Evolutionary conservation across 805 yeast species (phyloP).

Genomic region (Yamadazyma kitorensis): DNA sequence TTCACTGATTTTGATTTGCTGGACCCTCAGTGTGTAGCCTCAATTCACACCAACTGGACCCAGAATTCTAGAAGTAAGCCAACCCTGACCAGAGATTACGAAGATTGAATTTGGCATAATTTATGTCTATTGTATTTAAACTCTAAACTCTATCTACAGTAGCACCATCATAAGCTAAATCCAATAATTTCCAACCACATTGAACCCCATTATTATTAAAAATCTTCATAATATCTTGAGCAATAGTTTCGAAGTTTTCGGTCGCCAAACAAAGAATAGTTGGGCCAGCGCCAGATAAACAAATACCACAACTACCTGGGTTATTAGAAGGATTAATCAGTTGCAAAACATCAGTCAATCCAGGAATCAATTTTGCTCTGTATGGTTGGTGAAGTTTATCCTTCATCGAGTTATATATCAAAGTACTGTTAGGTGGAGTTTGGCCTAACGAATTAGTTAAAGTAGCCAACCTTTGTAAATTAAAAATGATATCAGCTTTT

Average conservation of each 20-base stretch:
- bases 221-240: slow-evolving; percentile 66
- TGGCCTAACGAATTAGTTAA: slow-evolving; percentile 89
- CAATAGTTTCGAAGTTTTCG: slow-evolving; percentile 78
- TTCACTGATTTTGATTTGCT: neutral
- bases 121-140: neutral
- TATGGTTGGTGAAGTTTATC: slow-evolving; percentile 98
- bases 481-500: slow-evolving; percentile 82
- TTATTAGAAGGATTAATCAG: slow-evolving; percentile 79
- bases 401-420: slow-evolving; percentile 94
- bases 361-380: slow-evolving; percentile 88
- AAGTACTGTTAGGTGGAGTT: slow-evolving; percentile 73
- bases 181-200: slow-evolving; percentile 82
- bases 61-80: too few relatives aligned
- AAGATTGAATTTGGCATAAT: neutral
- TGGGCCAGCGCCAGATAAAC: slow-evolving; percentile 98
- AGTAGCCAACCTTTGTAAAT: slow-evolving; percentile 89
- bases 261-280: slow-evolving; percentile 94
- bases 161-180: slow-evolving; percentile 88
- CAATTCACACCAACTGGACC: neutral
- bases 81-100: too few relatives aligned
- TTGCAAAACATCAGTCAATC: slow-evolving; percentile 74
- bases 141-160: slow-evolving; percentile 11
- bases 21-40: neutral
- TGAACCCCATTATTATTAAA: slow-evolving; percentile 64
- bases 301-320: slow-evolving; percentile 87